Evolutionary conservation across 495 filamentous ascomycete species (phyloP).

Genomic region (Rhizodiscina lignyota): DNA sequence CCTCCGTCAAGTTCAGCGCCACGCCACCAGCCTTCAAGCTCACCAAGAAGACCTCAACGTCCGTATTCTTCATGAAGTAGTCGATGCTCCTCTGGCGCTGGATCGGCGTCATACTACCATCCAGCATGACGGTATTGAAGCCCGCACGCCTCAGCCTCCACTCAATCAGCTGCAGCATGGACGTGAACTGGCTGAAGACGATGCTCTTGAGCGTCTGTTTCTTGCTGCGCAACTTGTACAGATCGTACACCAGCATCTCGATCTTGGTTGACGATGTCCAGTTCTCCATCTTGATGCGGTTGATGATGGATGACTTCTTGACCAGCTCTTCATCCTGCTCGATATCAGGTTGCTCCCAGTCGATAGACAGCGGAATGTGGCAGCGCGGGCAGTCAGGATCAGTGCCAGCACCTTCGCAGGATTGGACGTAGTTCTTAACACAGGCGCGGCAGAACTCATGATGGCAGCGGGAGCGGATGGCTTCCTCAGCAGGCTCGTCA

Average conservation of each 20-base stretch:
- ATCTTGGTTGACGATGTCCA: slow-evolving; percentile 98
- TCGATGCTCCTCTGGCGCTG: slow-evolving; percentile 84
- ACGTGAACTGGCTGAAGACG: slow-evolving; percentile 57
- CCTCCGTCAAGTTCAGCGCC: slow-evolving; percentile 86
- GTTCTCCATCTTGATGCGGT: slow-evolving; percentile 90
- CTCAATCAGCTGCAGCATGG: slow-evolving; percentile 67
- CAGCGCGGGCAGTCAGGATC: slow-evolving; percentile 77
- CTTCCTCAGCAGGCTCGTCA: slow-evolving; percentile 88
- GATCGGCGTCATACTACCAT: slow-evolving; percentile 85
- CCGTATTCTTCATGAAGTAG: slow-evolving; percentile 84
- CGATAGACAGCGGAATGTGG: slow-evolving; percentile 76
- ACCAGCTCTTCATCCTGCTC: slow-evolving; percentile 69
- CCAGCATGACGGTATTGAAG: slow-evolving; percentile 94
- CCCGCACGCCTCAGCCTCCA: slow-evolving; percentile 90
- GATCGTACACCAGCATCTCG: slow-evolving; percentile 83
- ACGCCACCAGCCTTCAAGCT: slow-evolving; percentile 93
- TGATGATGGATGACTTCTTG: slow-evolving; percentile 92
- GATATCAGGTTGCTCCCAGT: slow-evolving; percentile 84
- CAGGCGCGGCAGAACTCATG: slow-evolving; percentile 93
- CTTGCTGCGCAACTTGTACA: slow-evolving; percentile 73
- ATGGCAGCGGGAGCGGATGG: slow-evolving; percentile 76
- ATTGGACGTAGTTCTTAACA: slow-evolving; percentile 65
- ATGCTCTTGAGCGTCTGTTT: slow-evolving; percentile 85
- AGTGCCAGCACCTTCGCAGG: slow-evolving; percentile 38
- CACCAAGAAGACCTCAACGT: slow-evolving; percentile 89